Evolutionary conservation across 2,329 filamentous ascomycete genomes (phyloP), one percentile per base, ranked within the genome.

Genomic region (Ceratocystis diversiconidia): DNA sequence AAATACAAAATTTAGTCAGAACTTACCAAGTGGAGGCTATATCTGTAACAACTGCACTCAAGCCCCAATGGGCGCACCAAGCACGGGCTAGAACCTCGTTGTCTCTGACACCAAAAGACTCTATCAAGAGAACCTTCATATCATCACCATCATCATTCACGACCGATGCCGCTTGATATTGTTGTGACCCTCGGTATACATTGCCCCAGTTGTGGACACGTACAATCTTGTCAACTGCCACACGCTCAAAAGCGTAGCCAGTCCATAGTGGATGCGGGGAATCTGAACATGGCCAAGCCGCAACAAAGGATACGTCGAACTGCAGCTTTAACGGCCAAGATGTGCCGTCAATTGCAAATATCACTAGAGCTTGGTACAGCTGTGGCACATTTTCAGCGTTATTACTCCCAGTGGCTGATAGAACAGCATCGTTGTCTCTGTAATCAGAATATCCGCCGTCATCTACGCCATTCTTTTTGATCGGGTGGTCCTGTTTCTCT

Each of bases 11-110:
- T n/a, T n/a, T 6, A n/a, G 22, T 32, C 30, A 63, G 1, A 61
- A 77, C 82, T 73, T 71, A 84, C 82, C 83, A 90, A 17, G 87
- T 90, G 75, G 80, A 83, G 67, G 80, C 77, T 63, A 89, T 73
- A 73, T 90, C 85, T 7, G 86, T 86, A 66, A 90, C 81, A 19
- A 91, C 76, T 0, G 88, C 87, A 71, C 81, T 85, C 70, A 89
- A 74, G 1, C 88, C 88, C 82, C 86, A 89, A 70, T 89, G 85
- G 65, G 86, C 82, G 72, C 87, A 90, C 88, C 88, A 91, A 5
- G 88, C 87, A 68, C 88, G 78, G 0, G 85, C 87, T 70, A 91
- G 80, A 3, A 90, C 87, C 73, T 90, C 88, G 69, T 90, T 90
- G 73, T 90, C 88, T 61, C 78, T 78, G 25, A 87, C 86, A 0